These are phyloP conservation scores for Skeletonema tropicum DNA, from an alignment of 108 stramenopile genomes.

Conservation along the genomic window DNA sequence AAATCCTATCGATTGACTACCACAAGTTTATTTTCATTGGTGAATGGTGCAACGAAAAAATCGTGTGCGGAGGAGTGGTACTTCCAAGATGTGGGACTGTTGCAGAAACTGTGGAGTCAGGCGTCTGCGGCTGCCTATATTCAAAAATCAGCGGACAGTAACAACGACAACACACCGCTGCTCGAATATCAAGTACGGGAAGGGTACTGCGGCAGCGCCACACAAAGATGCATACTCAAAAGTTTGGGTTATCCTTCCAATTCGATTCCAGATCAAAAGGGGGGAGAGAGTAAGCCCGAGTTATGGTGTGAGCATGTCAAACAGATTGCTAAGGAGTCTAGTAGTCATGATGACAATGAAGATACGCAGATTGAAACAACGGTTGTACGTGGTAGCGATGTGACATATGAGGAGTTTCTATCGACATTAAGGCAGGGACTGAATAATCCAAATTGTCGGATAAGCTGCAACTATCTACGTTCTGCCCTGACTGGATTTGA, in stretches of 20 bases:
- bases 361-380: slow-evolving; percentile 11
- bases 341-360: not conserved
- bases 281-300: slow-evolving; percentile 31
- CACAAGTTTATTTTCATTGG: slow-evolving; percentile 13
- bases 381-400: slow-evolving; percentile 21
- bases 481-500: slow-evolving; percentile 37
- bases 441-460: slow-evolving; percentile 24
- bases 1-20: slow-evolving; percentile 16
- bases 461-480: slow-evolving; percentile 45
- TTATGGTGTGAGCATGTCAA: slow-evolving; percentile 29
- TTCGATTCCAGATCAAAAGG: slow-evolving; percentile 16
- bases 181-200: slow-evolving; percentile 47
- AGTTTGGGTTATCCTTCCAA: slow-evolving; percentile 24
- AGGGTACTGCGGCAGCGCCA: slow-evolving; percentile 52
- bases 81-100: slow-evolving; percentile 23
- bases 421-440: slow-evolving; percentile 20
- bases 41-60: slow-evolving; percentile 5
- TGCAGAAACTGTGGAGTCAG: slow-evolving; percentile 22
- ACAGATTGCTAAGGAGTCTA: slow-evolving; percentile 30
- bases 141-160: not conserved
- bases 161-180: slow-evolving; percentile 14
- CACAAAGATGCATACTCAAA: slow-evolving; percentile 35
- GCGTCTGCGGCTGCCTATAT: slow-evolving; percentile 32
- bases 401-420: slow-evolving; percentile 35
- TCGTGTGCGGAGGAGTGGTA: slow-evolving; percentile 25